phyloP scores from a whole-genome alignment of 225 moss, liverwort and hornwort genomes.

The Climacium dendroides region DNA sequence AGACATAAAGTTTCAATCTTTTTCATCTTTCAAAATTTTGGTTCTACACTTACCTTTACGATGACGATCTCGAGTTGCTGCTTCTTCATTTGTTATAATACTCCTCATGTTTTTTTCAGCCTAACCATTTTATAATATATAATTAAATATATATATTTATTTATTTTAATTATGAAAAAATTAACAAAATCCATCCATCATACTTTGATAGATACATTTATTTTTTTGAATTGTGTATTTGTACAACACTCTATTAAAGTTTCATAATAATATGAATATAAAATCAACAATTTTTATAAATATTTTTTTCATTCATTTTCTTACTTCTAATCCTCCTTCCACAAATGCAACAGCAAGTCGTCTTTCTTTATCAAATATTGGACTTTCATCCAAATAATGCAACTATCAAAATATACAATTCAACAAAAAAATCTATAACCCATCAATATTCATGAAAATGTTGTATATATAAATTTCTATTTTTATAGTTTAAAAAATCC shows the following conservation, averaged over 20 bases:
- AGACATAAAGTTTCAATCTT: too few relatives aligned
- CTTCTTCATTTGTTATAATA: slow-evolving; percentile 48
- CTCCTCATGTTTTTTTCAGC: slow-evolving; percentile 41
- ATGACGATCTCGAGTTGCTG: slow-evolving; percentile 20
- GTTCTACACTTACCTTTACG: slow-evolving; percentile 20
- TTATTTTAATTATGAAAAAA: background rate
- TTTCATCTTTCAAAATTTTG: too few relatives aligned
- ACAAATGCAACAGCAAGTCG: slow-evolving; percentile 62
- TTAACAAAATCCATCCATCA: background rate
- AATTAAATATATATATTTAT: fast-evolving
- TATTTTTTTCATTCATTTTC: background rate
- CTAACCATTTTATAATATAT: background rate
- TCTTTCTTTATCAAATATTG: slow-evolving; percentile 72
- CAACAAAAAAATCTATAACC: fast-evolving
- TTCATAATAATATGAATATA: background rate
- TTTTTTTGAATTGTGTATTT: too few relatives aligned
- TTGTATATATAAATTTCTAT: background rate
- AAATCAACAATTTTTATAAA: background rate
- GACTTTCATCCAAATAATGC: slow-evolving; percentile 77
- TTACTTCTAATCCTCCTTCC: slow-evolving; percentile 48
- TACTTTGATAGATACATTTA: background rate
- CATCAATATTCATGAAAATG: background rate
- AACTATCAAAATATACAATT: slow-evolving; percentile 5
- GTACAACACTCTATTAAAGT: fast-evolving
- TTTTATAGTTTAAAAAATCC: fast-evolving